Percentiles rank a stretch among this genome's conserved stretches.
These are phyloP conservation scores for Ettlia oleoabundans DNA, from an alignment of 139 green algal species.

Conservation along the genomic window DNA sequence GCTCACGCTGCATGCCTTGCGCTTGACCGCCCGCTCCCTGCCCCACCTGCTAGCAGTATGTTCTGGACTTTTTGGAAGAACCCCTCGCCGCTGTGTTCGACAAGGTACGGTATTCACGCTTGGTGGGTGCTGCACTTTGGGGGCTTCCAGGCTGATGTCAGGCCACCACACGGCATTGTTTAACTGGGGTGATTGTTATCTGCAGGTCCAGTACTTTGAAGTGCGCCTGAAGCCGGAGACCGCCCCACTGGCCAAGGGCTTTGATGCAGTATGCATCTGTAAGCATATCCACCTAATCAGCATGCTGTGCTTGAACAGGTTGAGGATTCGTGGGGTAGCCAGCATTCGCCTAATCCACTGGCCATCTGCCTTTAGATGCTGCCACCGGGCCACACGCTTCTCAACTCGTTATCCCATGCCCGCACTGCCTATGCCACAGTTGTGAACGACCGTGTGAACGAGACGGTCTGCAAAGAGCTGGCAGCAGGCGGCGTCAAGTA, in stretches of 20 bases:
- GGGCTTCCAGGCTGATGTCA: background rate
- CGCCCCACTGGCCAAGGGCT: constrained; percentile 54
- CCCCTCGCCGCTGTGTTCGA: constrained; percentile 12
- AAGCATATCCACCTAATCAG: background rate
- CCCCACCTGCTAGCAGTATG: constrained; percentile 20
- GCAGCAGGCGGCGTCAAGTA: constrained; percentile 64
- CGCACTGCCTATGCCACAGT: no score
- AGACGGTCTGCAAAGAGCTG: constrained; percentile 59
- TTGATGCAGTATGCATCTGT: constrained; percentile 66
- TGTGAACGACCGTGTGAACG: constrained; percentile 71
- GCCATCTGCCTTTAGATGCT: no score
- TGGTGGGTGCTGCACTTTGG: no score
- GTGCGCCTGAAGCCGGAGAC: constrained; percentile 58
- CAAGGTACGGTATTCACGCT: no score
- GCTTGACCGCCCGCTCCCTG: background rate
- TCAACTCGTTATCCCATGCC: background rate
- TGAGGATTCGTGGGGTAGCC: no score
- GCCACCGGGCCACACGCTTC: background rate
- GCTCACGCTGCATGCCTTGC: background rate
- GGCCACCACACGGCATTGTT: background rate
- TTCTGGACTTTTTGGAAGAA: constrained; percentile 37
- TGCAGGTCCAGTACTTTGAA: constrained; percentile 22
- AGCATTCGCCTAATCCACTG: no score
- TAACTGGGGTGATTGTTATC: background rate
- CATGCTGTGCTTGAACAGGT: background rate